phyloP scores from a whole-genome alignment of 2,329 filamentous ascomycete genomes.

The Fusarium sp. region DNA sequence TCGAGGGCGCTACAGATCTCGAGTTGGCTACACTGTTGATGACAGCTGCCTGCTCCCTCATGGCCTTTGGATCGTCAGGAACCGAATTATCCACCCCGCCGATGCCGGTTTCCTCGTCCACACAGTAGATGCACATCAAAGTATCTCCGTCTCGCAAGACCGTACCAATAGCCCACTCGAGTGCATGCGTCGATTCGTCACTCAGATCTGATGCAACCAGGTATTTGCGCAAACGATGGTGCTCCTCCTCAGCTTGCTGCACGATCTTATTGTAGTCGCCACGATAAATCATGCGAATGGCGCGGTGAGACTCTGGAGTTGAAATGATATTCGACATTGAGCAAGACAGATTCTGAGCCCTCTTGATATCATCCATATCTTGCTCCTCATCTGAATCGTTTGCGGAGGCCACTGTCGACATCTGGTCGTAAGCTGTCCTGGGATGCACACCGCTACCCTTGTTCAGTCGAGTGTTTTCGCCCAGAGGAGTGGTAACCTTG shows the following conservation, averaged over 20 bases:
- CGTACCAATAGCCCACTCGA: slow-evolving; percentile 98
- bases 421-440: slow-evolving; percentile 83
- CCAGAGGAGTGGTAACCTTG: slow-evolving; percentile 72
- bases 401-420: slow-evolving; percentile 68
- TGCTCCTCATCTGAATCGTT: slow-evolving; percentile 89
- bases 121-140: slow-evolving; percentile 90
- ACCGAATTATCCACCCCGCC: slow-evolving; percentile 64
- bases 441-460: slow-evolving; percentile 77
- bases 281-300: slow-evolving; percentile 89
- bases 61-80: slow-evolving; percentile 79
- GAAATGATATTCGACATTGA: slow-evolving; percentile 84
- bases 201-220: slow-evolving; percentile 96
- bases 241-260: slow-evolving; percentile 81
- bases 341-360: slow-evolving; percentile 86
- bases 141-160: slow-evolving; percentile 95
- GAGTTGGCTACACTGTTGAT: slow-evolving; percentile 72
- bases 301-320: slow-evolving; percentile 81
- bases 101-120: slow-evolving; percentile 86
- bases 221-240: slow-evolving; percentile 86
- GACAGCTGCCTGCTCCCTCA: slow-evolving; percentile 80
- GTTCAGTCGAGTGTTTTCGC: slow-evolving; percentile 68
- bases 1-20: slow-evolving; percentile 51
- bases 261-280: slow-evolving; percentile 85
- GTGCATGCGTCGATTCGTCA: slow-evolving; percentile 91
- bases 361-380: slow-evolving; percentile 85